Evolutionary conservation across 2,329 filamentous ascomycete genomes (phyloP), one percentile per base, ranked within the genome.

Genomic region (Didymella keratinophila): DNA sequence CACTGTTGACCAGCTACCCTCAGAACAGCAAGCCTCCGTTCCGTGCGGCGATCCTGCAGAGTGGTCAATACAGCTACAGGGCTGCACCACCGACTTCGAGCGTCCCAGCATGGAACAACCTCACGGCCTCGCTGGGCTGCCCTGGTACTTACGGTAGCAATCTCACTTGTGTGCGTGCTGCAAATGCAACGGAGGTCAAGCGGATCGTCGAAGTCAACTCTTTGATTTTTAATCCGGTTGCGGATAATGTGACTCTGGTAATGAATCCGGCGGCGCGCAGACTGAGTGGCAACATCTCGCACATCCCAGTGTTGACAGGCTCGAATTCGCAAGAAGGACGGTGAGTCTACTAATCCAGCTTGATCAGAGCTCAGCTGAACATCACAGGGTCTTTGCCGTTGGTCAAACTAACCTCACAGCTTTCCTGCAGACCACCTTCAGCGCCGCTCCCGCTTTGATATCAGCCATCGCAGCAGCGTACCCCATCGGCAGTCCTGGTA

Each of bases 11-110:
- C 2, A 73, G 70, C 50, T 71, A 66, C 41, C 30, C 62, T 3
- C 62, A 61, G 23, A 56, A 65, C 11, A 61, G 61, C 16, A 55
- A 50, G 5, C 68, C 68, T 6, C 71, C 71, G 1, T 73, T 73
- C 54, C 68, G 64, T 23, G 71, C 72, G 7, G 72, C 66, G 8
- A 73, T 75, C 20, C 52, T 73, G 34, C 60, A 73, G 48, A 72
- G 69, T 44, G 71, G 71, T 1, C 62, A 66, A 16, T 64, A 67
- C 20, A 68, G 62, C 18, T 73, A 71, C 48, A 63, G 65, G 1
- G 41, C 62, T 1, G 18, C 52, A 6, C 59, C 65, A 9, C 18
- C 50, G 14, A 42, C 46, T 3, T 61, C 63, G 1, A 66, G 60
- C 6, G 12, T 57, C 2, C 51, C 58, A 2, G 58, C 64, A 6